Conservation (phyloP, 139 green algal species). For the Gonium pectorale region DNA sequence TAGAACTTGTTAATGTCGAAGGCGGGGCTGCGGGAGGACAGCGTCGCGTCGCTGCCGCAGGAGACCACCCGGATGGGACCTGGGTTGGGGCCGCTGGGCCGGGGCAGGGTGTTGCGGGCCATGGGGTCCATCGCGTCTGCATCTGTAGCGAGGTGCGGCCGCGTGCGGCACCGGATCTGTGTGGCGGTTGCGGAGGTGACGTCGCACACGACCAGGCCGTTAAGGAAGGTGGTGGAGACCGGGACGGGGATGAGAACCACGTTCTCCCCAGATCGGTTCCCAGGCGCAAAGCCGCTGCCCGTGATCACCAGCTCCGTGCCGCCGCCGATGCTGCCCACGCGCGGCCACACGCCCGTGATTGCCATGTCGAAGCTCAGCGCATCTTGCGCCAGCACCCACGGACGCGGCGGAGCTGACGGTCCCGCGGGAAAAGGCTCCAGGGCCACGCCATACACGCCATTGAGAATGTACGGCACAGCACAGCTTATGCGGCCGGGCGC, state of each 20-base stretch:
- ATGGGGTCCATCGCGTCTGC: constrained; percentile 11
- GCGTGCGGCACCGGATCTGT: constrained; percentile 19
- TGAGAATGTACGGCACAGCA: background rate
- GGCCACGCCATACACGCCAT: background rate
- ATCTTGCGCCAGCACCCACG: background rate
- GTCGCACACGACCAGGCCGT: constrained; percentile 37
- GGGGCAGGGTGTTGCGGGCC: background rate
- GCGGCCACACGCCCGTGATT: constrained; percentile 3
- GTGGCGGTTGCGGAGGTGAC: background rate
- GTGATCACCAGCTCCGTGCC: constrained; percentile 35
- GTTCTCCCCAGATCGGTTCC: background rate
- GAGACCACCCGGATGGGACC: background rate
- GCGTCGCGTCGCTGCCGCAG: background rate
- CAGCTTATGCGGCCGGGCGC: background rate
- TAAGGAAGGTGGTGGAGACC: constrained; percentile 38
- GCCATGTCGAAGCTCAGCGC: background rate
- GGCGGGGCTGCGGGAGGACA: background rate
- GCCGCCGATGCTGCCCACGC: constrained; percentile 33
- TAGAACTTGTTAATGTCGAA: background rate
- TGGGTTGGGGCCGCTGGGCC: background rate
- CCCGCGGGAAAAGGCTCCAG: background rate
- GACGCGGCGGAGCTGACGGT: background rate
- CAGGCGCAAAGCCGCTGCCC: constrained; percentile 23
- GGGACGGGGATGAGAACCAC: constrained; percentile 40
- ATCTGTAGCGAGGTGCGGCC: constrained; percentile 27